Evolutionary conservation across 257 asterid genomes (phyloP).

Genomic region (Datura wrightii): DNA sequence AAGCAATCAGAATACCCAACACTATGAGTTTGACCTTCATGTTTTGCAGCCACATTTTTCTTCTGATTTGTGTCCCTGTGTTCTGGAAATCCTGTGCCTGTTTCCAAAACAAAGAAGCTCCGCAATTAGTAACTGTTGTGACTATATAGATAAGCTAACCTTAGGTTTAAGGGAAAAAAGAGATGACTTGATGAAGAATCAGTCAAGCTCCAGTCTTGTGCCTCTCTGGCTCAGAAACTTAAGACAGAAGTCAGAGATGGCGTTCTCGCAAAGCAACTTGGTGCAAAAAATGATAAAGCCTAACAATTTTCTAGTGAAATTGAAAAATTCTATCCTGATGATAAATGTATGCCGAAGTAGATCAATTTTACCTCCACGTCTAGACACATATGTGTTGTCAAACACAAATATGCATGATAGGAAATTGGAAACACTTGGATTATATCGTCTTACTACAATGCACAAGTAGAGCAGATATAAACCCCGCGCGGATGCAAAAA

Average conservation of each 20-base stretch:
- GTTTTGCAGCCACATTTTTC: slow-evolving; percentile 68
- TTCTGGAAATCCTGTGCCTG: slow-evolving; percentile 71
- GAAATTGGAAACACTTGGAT: background rate
- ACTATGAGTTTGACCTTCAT: slow-evolving; percentile 68
- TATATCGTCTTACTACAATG: background rate
- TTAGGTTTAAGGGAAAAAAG: background rate
- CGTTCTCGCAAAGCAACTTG: background rate
- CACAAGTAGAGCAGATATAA: background rate
- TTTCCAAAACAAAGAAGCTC: background rate
- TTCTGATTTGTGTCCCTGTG: slow-evolving; percentile 56
- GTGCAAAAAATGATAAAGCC: background rate
- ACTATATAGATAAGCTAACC: background rate
- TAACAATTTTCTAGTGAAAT: background rate
- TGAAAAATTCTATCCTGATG: background rate
- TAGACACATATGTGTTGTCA: no score
- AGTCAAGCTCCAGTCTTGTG: background rate
- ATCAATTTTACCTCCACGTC: no score
- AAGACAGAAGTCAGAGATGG: background rate
- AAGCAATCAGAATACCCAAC: slow-evolving; percentile 43
- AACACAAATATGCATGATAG: no score
- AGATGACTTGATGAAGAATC: background rate
- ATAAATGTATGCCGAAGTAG: no score
- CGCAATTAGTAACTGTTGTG: background rate
- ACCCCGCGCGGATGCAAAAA: background rate
- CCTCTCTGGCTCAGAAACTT: background rate